Evolutionary conservation across 75 land plant species (phyloP).

Genomic region (Chamaecyparis obtusa): DNA sequence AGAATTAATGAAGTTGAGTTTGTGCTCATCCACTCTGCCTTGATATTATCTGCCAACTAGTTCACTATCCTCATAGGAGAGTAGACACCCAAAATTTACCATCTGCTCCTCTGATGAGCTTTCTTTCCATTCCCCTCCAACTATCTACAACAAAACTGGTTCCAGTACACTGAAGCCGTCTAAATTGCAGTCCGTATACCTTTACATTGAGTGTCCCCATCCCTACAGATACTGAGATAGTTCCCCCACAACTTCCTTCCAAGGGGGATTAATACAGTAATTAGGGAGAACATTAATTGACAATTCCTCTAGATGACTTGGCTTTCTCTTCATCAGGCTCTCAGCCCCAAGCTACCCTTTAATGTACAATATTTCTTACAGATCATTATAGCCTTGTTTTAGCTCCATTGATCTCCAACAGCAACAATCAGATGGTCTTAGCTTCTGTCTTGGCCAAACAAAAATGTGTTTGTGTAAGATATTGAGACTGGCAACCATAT

Average conservation of each 20-base stretch:
- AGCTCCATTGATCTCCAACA: neutral
- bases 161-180: neutral
- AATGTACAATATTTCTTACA: neutral
- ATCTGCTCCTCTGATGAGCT: neutral
- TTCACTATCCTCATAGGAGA: neutral
- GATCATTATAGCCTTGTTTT: neutral
- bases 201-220: neutral
- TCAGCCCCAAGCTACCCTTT: neutral
- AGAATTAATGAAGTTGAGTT: too few relatives aligned
- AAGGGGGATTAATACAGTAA: neutral
- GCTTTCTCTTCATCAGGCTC: neutral
- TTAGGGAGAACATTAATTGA: neutral
- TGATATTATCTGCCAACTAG: neutral
- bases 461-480: neutral
- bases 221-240: neutral
- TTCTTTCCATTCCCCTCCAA: neutral
- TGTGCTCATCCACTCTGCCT: too few relatives aligned
- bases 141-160: neutral
- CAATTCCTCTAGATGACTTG: neutral
- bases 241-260: neutral
- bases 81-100: neutral
- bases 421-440: neutral
- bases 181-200: neutral
- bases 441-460: neutral
- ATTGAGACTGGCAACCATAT: neutral